Percentiles rank a stretch among this genome's conserved stretches.
phyloP scores from a whole-genome alignment of 2,329 filamentous ascomycete species.

The Dendryphion nanum region DNA sequence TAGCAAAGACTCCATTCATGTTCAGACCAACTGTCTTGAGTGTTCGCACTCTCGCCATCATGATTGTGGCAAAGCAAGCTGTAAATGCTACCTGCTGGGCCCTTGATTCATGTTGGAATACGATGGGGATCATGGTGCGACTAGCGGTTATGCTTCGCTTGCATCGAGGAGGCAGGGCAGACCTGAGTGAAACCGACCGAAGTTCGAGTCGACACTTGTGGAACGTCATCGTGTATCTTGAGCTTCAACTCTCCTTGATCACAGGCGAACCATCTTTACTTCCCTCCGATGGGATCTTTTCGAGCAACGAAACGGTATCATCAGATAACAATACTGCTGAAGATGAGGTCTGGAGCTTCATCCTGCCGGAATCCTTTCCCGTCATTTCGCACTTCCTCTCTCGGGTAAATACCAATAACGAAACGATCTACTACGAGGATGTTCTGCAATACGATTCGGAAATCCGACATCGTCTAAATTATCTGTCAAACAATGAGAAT shows the following conservation, averaged over 20 bases:
- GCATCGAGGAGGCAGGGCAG: constrained; percentile 14
- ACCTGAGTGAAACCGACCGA: constrained; percentile 8
- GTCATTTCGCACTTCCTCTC: constrained; percentile 12
- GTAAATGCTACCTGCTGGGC: constrained; percentile 22
- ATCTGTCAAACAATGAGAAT: constrained; percentile 8
- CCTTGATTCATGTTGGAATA: constrained; percentile 19
- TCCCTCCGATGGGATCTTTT: constrained; percentile 6
- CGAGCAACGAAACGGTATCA: not conserved
- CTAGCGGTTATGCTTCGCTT: constrained; percentile 18
- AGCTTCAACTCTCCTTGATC: constrained; percentile 17
- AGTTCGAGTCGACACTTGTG: constrained; percentile 13
- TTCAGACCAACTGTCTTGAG: constrained; percentile 12
- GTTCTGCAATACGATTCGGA: constrained; percentile 15
- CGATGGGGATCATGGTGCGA: constrained; percentile 16
- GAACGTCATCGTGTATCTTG: constrained; percentile 17
- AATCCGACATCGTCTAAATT: constrained; percentile 10
- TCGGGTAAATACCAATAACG: constrained; percentile 10
- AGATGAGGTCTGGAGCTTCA: constrained; percentile 12
- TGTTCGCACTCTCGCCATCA: constrained; percentile 18
- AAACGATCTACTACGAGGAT: constrained; percentile 16
- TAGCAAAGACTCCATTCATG: constrained; percentile 20
- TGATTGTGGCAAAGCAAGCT: constrained; percentile 22
- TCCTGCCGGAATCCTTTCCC: constrained; percentile 13
- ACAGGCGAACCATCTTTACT: constrained; percentile 18
- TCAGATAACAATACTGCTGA: not conserved